Evolutionary conservation across 2,329 filamentous ascomycete species (phyloP), one percentile per base, ranked within the genome.

Genomic region (Pestalotiopsis fici): DNA sequence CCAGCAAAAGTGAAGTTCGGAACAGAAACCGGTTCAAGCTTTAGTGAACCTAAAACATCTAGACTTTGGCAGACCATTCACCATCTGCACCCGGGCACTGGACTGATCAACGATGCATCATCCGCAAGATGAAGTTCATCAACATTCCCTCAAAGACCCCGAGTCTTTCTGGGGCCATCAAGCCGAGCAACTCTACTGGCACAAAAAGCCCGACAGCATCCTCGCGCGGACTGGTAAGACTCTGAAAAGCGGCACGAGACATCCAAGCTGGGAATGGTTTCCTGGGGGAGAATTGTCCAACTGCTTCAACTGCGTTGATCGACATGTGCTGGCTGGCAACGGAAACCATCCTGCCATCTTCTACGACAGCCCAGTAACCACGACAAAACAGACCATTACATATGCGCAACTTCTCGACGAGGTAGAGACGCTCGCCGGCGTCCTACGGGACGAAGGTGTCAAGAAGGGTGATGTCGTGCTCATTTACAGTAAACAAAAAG

Each of bases 181-280:
- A 75, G 94, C 94, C 4, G 83, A 88, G 57, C 87, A 92, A 25
- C 83, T 98, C 3, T 82, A 91, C 78, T 98, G 95, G 95, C 91
- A 97, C 80, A 91, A 89, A 75, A 86, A 87, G 65, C 95, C 95
- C 7, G 86, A 86, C 13, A 83, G 85, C 0, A 87, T 88, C 0
- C 85, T 97, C 25, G 81, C 82, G 3, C 83, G 81, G 50, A 86
- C 84, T 23, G 88, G 85, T 60, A 95, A 93, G 79, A 88, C 83
- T 7, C 83, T 96, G 3, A 79, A 83, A 65, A 87, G 81, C 70
- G 90, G 90, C 66, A 80, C 84, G n/a, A 82, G 83, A 18, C 90
- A 97, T 76, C 86, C 89, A 55, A 90, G 92, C 75, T 98, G 95
- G 94, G 88, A 89, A 70, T 98, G 95, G 95, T 98, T 97, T 73